A percentile compares a stretch with the other conserved stretches of the same genome.
Evolutionary conservation across 2,329 filamentous ascomycete species (phyloP).

Genomic region (Penicillium occitanis): DNA sequence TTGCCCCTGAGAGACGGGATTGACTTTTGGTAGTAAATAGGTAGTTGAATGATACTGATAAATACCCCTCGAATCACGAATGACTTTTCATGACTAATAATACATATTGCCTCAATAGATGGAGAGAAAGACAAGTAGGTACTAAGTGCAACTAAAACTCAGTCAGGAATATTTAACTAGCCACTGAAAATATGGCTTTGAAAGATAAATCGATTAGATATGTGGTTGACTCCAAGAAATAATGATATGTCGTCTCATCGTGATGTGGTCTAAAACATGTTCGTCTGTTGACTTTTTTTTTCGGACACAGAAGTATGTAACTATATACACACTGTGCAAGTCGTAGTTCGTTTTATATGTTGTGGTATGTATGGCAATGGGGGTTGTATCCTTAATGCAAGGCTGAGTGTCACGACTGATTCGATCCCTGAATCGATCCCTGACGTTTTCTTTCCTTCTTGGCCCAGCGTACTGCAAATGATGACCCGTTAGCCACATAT

Average conservation of each 20-base stretch:
- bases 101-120: not conserved
- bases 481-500: not conserved
- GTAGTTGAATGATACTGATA: not conserved
- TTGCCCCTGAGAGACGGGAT: not conserved
- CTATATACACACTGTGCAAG: not conserved
- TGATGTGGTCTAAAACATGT: not conserved
- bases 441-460: slow-evolving; percentile 74
- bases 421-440: slow-evolving; percentile 16
- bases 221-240: not conserved
- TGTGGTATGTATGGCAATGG: not conserved
- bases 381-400: not conserved
- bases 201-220: not conserved
- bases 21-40: not conserved
- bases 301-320: no score
- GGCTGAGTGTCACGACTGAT: not conserved
- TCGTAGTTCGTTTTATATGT: not conserved
- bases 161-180: not conserved
- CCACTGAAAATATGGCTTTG: not conserved
- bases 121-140: not conserved
- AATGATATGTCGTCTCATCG: not conserved
- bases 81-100: not conserved
- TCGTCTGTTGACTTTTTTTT: no score
- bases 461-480: slow-evolving; percentile 54
- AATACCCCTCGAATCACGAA: slow-evolving; percentile 3
- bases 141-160: not conserved